phyloP scores from a whole-genome alignment of 163 green algal species.

The Scenedesmus sp. region DNA sequence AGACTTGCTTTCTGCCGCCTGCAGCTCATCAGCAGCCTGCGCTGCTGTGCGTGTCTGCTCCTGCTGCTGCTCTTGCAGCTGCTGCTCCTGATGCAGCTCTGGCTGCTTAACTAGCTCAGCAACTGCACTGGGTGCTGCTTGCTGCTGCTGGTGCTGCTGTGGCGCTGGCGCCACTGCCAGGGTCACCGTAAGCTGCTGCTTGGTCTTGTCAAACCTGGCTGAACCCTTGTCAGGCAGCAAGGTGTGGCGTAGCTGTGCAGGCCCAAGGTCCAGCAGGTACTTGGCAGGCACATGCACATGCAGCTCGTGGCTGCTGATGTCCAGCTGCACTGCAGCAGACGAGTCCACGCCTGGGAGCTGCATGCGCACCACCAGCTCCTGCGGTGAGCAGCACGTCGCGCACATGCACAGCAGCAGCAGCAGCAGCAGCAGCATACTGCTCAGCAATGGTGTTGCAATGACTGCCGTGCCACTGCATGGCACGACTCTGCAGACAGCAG shows the following conservation, averaged over 20 bases:
- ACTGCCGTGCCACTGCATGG: no score
- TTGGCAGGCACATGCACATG: conserved; percentile 48
- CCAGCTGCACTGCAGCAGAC: conserved; percentile 61
- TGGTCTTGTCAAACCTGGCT: conserved; percentile 69
- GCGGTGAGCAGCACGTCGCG: background rate
- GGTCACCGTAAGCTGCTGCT: conserved; percentile 67
- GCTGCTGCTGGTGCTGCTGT: conserved; percentile 27
- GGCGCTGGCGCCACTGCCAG: conserved; percentile 67
- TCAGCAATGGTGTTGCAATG: background rate
- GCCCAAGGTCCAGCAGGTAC: conserved; percentile 53
- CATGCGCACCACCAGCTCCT: conserved; percentile 70
- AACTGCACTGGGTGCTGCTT: background rate
- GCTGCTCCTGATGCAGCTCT: conserved; percentile 8
- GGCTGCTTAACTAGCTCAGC: background rate
- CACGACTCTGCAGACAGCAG: no score
- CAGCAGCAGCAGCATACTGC: background rate
- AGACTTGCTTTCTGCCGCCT: background rate
- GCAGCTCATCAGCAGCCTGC: background rate
- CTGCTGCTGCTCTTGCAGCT: background rate
- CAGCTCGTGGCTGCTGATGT: conserved; percentile 57
- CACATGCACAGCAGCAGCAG: background rate
- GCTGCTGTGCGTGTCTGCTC: background rate
- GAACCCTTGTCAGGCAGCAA: background rate
- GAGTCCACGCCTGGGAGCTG: conserved; percentile 63
- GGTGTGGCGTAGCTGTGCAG: background rate